These are phyloP conservation scores for Sindora glabra DNA, from an alignment of 306 rosid genomes.

Conservation along the genomic window DNA sequence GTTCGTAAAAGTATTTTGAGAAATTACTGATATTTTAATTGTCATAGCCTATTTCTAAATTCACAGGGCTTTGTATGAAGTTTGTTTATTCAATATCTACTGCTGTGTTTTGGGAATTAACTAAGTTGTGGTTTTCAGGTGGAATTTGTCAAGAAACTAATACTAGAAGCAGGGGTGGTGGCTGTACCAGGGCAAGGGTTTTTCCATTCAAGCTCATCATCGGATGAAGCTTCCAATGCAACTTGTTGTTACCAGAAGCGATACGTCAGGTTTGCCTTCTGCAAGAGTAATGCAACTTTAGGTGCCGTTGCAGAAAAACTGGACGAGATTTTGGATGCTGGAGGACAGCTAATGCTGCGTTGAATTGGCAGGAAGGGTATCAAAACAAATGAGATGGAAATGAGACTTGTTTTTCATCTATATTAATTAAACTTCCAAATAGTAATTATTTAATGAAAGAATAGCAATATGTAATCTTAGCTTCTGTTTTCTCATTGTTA, in stretches of 20 bases:
- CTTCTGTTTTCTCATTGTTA: too few species aligned
- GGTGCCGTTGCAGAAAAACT: conserved; percentile 49
- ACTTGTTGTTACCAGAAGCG: conserved; percentile 40
- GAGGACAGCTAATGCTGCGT: conserved; percentile 23
- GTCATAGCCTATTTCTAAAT: background rate
- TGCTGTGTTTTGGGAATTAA: background rate
- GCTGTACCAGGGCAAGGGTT: conserved; percentile 86
- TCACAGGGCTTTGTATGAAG: background rate
- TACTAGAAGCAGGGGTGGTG: conserved; percentile 72
- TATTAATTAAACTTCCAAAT: background rate
- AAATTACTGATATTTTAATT: background rate
- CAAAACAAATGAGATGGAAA: background rate
- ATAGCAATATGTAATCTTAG: too few species aligned
- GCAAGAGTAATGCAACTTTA: conserved; percentile 70
- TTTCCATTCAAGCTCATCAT: conserved; percentile 31
- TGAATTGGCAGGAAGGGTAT: conserved; percentile 2
- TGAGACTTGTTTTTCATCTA: background rate
- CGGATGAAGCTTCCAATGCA: conserved; percentile 21
- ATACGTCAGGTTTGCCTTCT: conserved; percentile 79
- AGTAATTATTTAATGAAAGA: background rate
- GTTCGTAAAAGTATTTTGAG: background rate
- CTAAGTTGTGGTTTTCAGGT: conserved; percentile 33
- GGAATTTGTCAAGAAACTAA: conserved; percentile 59
- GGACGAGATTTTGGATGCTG: conserved; percentile 27
- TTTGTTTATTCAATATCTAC: background rate